Percentiles rank a stretch among this genome's conserved stretches.
These are phyloP conservation scores for Luffa aegyptiaca DNA, from an alignment of 306 rosid species.

Conservation along the genomic window DNA sequence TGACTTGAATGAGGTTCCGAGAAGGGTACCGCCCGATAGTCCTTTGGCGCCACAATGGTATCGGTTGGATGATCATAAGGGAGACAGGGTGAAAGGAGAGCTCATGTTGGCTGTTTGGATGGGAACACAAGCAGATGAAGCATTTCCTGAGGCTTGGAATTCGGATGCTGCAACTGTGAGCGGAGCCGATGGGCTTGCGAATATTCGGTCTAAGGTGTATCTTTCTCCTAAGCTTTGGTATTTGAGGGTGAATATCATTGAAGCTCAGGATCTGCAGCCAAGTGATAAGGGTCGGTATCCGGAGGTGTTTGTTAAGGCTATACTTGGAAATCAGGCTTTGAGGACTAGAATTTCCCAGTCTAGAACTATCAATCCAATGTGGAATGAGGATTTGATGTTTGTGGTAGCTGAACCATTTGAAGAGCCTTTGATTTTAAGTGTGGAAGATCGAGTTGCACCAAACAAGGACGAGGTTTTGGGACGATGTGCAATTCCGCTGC, in stretches of 20 bases:
- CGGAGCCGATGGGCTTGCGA: constrained; percentile 53
- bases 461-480: constrained; percentile 56
- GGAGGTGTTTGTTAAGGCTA: constrained; percentile 48
- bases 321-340: constrained; percentile 41
- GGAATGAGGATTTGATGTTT: constrained; percentile 68
- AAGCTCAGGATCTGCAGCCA: constrained; percentile 56
- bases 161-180: constrained; percentile 55
- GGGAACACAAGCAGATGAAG: constrained; percentile 90
- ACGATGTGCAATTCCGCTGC: constrained; percentile 36
- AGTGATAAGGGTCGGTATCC: constrained; percentile 55
- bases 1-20: constrained; percentile 72
- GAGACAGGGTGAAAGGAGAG: constrained; percentile 72
- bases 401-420: constrained; percentile 63
- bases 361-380: constrained; percentile 53
- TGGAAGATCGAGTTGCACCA: constrained; percentile 60
- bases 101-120: constrained; percentile 91
- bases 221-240: constrained; percentile 69
- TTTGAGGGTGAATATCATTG: constrained; percentile 57
- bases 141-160: constrained; percentile 79
- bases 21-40: constrained; percentile 81
- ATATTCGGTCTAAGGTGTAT: constrained; percentile 54
- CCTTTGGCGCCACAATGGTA: constrained; percentile 93
- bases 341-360: constrained; percentile 49
- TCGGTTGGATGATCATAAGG: constrained; percentile 58
- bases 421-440: constrained; percentile 48